Evolutionary conservation across 306 rosid species (phyloP), one percentile per base, ranked within the genome.

Genomic region (Lathyrus tuberosus): DNA sequence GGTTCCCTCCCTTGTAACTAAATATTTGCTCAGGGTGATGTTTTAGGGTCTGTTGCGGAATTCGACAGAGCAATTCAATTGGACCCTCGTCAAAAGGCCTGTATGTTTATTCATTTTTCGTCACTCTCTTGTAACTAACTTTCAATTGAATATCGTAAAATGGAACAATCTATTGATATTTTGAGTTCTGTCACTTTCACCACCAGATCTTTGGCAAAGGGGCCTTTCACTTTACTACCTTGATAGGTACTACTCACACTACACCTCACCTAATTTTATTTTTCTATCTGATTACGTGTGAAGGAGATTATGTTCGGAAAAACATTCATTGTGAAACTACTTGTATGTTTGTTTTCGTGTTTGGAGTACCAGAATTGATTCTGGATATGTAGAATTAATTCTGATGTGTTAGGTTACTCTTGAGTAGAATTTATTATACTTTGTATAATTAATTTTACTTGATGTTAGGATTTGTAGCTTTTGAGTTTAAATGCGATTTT

Each of bases 201-300:
- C 76, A 37, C 67, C 94, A 93, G 98, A 90, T 88, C 96, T 93
- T 80, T 93, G 98, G 98, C 97, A 93, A 79, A 93, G 96, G 75
- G 97, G 96, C 10, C 83, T 90, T 5, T 86, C 98, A 52, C 89
- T 90, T 62, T 93, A 93, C 89, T 90, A 88, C 69, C 85, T 89
- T 64, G 76, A 87, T 74, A 83, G 22, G 22, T 20, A 20, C 22
- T 20, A 20, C 22, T 20, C 22, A 20, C 22, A 20, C 22, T 20
- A 20, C 22, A 20, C 22, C 22, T 20, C 22, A 20, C 22, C 22
- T 20, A 20, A 20, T 20, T 20, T 20, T 20, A 0, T 20, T 20
- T 20, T 20, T 20, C 22, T 20, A 20, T 20, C 22, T 20, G 22
- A 20, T 20, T 20, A 20, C n/a, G n/a, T 20, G 22, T 20, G 22